Conservation (phyloP, 1,284 basidiomycete species). For the Gymnopus androsaceus region DNA sequence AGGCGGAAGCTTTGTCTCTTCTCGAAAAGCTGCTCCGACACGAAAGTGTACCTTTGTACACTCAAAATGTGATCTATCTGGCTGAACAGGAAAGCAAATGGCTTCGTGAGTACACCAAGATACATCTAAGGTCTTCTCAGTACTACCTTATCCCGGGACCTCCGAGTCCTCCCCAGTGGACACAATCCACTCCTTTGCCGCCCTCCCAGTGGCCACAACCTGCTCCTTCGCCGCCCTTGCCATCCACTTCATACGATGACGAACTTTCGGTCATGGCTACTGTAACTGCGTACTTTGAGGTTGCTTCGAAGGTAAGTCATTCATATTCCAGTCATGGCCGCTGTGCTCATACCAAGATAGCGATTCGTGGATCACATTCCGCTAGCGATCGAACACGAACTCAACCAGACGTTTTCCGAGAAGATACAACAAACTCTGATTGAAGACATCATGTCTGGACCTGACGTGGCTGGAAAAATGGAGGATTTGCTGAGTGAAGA, state of each 20-base stretch:
- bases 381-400: slow-evolving; percentile 49
- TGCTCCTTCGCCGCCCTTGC: neutral
- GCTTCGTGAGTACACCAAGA: neutral
- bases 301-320: slow-evolving; percentile 16
- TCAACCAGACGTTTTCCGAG: slow-evolving; percentile 43
- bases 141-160: neutral
- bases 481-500: slow-evolving; percentile 16
- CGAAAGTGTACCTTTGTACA: slow-evolving; percentile 16
- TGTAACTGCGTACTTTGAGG: slow-evolving; percentile 52
- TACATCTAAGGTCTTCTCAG: neutral
- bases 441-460: slow-evolving; percentile 32
- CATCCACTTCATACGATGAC: slow-evolving; percentile 29
- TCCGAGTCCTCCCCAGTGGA: neutral
- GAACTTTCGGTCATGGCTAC: slow-evolving; percentile 51
- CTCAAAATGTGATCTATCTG: slow-evolving; percentile 13
- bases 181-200: too few species aligned
- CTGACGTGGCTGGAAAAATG: slow-evolving; percentile 18
- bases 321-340: too few species aligned
- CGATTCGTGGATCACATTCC: slow-evolving; percentile 58
- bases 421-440: slow-evolving; percentile 42
- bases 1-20: neutral
- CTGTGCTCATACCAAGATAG: slow-evolving; percentile 30
- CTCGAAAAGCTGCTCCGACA: slow-evolving; percentile 9
- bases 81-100: slow-evolving; percentile 7
- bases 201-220: too few species aligned